Base-by-base conservation (phyloP, 2,329 filamentous ascomycete species). In the Colletotrichum sansevieriae region DNA sequence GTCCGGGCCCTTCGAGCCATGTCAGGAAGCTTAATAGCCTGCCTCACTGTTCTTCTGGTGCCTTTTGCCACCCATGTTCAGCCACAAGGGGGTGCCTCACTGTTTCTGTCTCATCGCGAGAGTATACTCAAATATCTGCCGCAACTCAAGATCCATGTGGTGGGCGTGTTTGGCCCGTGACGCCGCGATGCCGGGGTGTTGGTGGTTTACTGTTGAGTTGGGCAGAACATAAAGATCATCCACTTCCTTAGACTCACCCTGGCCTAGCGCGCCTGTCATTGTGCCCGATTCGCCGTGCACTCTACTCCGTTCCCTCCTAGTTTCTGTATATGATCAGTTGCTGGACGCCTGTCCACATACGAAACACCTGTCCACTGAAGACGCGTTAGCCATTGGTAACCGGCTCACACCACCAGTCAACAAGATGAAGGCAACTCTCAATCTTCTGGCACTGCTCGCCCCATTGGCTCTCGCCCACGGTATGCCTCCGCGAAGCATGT, bases 401-500 rank as follows among this genome's bases (percentile, higher is more conserved):
- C 9, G 12, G n/a, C 12, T 9, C 15, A 12, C n/a, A 15, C 4
- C n/a, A 29, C 4, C 18, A 13, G 11, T 13, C 18, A 15, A 9
- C 18, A 66, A 4, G 15, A 66, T 69, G 66, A 69, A 69, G 66
- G 33, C 25, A 12, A 35, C 52, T 37, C 18, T 56, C 22, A 46
- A 22, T 37, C 43, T 69, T 3, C 11, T 47, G 22, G 62, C 66
- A 15, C 6, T 64, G 15, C 41, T 66, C 11, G 47, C 61, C 43
- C 41, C 69, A 6, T 6, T 59, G n/a, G 61, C 22, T 2, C 11
- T 54, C 11, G 51, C 61, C 43, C 61, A 66, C 13, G 58, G 37
- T 20, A 59, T 55, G 52, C 51, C 66, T 2, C 59, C 66, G 15
- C 39, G 46, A 15, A 72, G 72, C 66, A 71, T 76, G 61, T 71